Evolutionary conservation across 2,329 filamentous ascomycete genomes (phyloP).

Genomic region (Fusarium caatingaense): DNA sequence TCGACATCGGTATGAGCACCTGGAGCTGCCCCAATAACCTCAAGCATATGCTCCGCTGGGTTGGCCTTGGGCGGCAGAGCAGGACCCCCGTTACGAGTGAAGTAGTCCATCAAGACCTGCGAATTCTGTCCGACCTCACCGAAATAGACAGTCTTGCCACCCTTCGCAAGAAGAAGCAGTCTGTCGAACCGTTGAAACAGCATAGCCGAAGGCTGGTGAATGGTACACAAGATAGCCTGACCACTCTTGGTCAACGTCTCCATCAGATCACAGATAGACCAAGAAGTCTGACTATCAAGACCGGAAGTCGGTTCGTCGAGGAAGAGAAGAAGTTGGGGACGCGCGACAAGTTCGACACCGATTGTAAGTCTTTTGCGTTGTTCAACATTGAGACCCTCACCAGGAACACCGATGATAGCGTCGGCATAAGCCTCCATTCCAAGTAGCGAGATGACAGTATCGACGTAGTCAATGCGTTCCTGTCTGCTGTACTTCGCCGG

Average conservation of each 20-base stretch:
- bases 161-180: not conserved
- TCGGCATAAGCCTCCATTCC: conserved; percentile 72
- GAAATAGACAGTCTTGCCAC: conserved; percentile 71
- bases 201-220: conserved; percentile 44
- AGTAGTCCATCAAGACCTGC: conserved; percentile 66
- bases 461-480: conserved; percentile 84
- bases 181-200: conserved; percentile 57
- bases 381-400: conserved; percentile 67
- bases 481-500: conserved; percentile 71
- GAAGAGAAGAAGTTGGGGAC: conserved; percentile 66
- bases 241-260: conserved; percentile 65
- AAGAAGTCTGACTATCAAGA: conserved; percentile 70
- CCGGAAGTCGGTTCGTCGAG: conserved; percentile 68
- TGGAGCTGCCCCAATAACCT: conserved; percentile 58
- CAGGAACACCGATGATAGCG: conserved; percentile 69
- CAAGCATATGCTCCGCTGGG: conserved; percentile 76
- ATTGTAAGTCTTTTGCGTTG: conserved; percentile 70
- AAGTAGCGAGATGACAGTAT: conserved; percentile 74
- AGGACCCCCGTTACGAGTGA: conserved; percentile 69
- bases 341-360: conserved; percentile 64
- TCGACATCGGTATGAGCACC: conserved; percentile 58
- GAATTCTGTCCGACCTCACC: conserved; percentile 71
- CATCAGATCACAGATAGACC: conserved; percentile 68
- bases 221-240: conserved; percentile 56
- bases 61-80: conserved; percentile 66